phyloP scores from a whole-genome alignment of 129 eudicot genomes.

The Escallonia herrerae region DNA sequence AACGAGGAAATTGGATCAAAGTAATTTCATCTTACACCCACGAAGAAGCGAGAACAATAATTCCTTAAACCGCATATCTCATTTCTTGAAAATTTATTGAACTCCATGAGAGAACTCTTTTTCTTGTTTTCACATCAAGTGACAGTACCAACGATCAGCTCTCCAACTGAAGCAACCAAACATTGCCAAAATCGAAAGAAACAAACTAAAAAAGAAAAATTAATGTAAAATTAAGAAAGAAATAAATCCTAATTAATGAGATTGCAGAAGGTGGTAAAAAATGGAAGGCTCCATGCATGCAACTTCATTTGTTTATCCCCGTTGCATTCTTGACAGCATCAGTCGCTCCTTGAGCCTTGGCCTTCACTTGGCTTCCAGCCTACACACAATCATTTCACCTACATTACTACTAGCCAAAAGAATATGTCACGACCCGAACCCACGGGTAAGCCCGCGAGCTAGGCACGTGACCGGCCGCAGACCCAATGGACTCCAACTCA shows the following conservation, averaged over 20 bases:
- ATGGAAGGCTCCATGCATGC: neutral
- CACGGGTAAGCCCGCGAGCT: too few species aligned
- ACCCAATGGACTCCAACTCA: too few species aligned
- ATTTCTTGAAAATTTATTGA: too few species aligned
- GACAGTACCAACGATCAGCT: neutral
- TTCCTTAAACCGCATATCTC: neutral
- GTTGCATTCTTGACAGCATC: constrained; percentile 11
- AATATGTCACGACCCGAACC: too few species aligned
- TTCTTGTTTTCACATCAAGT: neutral
- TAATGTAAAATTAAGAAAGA: too few species aligned
- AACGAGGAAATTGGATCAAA: too few species aligned
- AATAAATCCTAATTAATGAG: neutral
- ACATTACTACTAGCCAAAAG: too few species aligned
- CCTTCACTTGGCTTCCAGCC: constrained; percentile 13
- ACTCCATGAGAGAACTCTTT: neutral
- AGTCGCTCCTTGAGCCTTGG: constrained; percentile 11
- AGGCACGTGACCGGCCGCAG: too few species aligned
- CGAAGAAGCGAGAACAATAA: too few species aligned
- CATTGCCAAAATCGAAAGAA: neutral
- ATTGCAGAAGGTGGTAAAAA: neutral
- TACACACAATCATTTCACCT: neutral
- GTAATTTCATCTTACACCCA: too few species aligned
- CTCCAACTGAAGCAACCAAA: too few species aligned
- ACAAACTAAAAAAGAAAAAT: neutral
- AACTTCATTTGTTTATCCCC: neutral